Base-by-base conservation (phyloP, 1,139 yeast species). In the Hanseniaspora sp. region DNA sequence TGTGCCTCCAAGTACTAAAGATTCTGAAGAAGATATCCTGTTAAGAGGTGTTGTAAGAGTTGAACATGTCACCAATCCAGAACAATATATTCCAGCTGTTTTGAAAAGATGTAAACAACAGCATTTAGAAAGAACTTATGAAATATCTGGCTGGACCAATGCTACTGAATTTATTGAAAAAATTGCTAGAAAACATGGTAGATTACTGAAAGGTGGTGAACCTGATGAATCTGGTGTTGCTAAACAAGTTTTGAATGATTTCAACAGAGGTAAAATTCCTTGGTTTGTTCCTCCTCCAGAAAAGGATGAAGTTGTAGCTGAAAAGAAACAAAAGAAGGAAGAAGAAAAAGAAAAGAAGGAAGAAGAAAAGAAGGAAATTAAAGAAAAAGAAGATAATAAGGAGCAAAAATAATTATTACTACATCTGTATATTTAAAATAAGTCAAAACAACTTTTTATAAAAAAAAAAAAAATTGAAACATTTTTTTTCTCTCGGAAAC, bases 41-140 rank as follows among this genome's bases (percentile, higher is more conserved):
- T 87, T 92, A 69, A 79, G 96, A 69, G 98, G 98, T 64, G 98
- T 92, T 29, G 98, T 92, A 1, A 83, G 98, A 72, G 96, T 92
- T 33, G 98, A 92, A 69, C 95, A 92, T 66, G 97, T 92, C 45
- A 80, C 95, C 0, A 76, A 86, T 63, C 97, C 98, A 7, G 98
- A 92, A 69, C 96, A 90, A 68, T 92, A 86, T 68, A 88, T 92
- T 53, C 94, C 96, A 2, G 95, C 85, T 57, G 77, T 92, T 68
- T 74, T 92, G 64, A 77, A 74, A 58, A 87, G 92, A 64, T 90
- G 96, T 71, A 86, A 92, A 69, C 75, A 83, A 60, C 84, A 86
- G 67, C 96, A 92, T 73, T 73, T 92, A 66, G 97, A 92, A 69
- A 80, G 97, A 72, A 92, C 98, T 0, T 92, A 92, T 67, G 97